Conservation (phyloP, 2,329 filamentous ascomycete genomes). For the Clonostachys byssicola region DNA sequence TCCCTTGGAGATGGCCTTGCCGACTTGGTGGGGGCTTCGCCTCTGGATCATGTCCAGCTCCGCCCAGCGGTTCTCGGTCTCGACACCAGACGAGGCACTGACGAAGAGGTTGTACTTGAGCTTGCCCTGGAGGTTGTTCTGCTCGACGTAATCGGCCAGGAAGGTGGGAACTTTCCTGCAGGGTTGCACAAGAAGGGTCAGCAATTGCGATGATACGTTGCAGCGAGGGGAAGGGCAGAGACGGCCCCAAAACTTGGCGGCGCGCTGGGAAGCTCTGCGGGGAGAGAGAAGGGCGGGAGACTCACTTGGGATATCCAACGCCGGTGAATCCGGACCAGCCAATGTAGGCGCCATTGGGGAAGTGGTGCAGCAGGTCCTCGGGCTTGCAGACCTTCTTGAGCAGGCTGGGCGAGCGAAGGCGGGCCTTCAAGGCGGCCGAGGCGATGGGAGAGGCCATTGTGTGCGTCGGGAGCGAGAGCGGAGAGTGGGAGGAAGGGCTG, state of each 20-base stretch:
- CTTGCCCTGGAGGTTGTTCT: constrained; percentile 79
- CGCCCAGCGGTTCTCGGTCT: constrained; percentile 93
- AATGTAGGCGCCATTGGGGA: constrained; percentile 81
- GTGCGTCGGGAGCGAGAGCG: too few species aligned
- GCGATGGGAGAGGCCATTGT: constrained; percentile 49
- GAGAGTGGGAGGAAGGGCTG: neutral
- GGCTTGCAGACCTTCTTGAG: constrained; percentile 76
- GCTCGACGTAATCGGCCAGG: constrained; percentile 83
- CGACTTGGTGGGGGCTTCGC: constrained; percentile 81
- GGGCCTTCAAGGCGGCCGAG: constrained; percentile 71
- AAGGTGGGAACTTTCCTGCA: constrained; percentile 78
- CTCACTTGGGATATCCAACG: constrained; percentile 77
- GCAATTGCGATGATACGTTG: neutral
- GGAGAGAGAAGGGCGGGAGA: constrained; percentile 1
- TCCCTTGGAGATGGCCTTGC: constrained; percentile 84
- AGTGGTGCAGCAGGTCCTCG: constrained; percentile 75
- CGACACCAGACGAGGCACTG: constrained; percentile 82
- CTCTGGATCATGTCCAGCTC: constrained; percentile 84
- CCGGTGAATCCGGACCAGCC: constrained; percentile 92
- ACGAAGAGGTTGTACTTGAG: constrained; percentile 85
- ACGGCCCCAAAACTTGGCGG: neutral
- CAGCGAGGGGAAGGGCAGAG: neutral
- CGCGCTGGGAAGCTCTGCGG: neutral
- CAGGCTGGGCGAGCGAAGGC: constrained; percentile 71
- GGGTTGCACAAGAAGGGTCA: neutral